A percentile compares a stretch with the other conserved stretches of the same genome.
Evolutionary conservation across 1,284 basidiomycete genomes (phyloP).

Genomic region (Microstroma glucosiphilum): DNA sequence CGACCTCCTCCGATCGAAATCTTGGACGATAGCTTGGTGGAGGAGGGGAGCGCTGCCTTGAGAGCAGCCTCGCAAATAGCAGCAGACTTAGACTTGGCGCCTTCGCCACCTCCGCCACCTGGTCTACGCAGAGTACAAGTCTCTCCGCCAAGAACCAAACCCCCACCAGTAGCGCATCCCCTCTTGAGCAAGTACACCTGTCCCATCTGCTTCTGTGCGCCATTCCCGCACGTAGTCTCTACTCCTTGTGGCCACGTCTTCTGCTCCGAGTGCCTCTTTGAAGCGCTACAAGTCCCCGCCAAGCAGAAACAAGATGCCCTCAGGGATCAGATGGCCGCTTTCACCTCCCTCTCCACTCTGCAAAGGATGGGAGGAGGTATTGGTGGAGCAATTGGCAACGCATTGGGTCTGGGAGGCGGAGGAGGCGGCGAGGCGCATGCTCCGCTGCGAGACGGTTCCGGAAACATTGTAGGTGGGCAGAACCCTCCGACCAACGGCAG

Average conservation of each 20-base stretch:
- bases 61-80: neutral
- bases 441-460: too few species aligned
- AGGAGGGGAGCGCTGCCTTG: neutral
- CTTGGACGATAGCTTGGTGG: neutral
- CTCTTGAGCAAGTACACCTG: slow-evolving; percentile 36
- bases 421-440: too few species aligned
- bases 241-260: slow-evolving; percentile 43
- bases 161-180: slow-evolving; percentile 11
- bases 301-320: slow-evolving; percentile 20
- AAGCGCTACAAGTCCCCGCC: slow-evolving; percentile 32
- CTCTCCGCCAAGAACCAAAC: neutral
- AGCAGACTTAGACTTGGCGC: neutral
- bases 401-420: too few species aligned
- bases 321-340: slow-evolving; percentile 20
- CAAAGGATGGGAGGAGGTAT: too few species aligned
- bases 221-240: slow-evolving; percentile 26
- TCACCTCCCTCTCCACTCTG: slow-evolving; percentile 12
- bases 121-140: neutral
- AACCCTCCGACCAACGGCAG: too few species aligned
- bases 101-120: neutral
- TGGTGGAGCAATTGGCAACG: too few species aligned
- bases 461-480: too few species aligned
- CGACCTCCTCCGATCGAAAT: neutral
- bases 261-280: slow-evolving; percentile 40
- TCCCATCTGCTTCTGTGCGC: slow-evolving; percentile 43